These are phyloP conservation scores for Myotisia sp. DNA, from an alignment of 2,329 filamentous ascomycete genomes.

Conservation along the genomic window DNA sequence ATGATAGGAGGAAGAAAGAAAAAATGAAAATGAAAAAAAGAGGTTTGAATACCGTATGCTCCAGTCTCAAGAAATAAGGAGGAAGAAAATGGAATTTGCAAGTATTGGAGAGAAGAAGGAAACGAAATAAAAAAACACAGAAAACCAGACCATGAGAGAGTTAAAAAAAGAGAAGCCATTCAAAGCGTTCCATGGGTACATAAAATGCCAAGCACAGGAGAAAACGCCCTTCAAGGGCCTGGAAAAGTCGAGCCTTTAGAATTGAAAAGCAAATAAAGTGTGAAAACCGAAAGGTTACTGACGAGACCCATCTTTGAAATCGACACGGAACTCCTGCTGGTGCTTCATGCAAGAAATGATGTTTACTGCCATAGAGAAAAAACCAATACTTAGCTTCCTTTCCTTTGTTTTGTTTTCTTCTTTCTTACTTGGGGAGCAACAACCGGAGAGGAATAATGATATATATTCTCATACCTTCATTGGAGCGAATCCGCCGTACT, in stretches of 20 bases:
- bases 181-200: constrained; percentile 15
- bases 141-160: constrained; percentile 4
- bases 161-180: constrained; percentile 10
- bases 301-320: too few species aligned
- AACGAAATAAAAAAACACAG: constrained; percentile 2
- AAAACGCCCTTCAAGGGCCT: constrained; percentile 32
- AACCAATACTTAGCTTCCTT: too few species aligned
- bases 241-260: constrained; percentile 23
- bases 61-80: constrained; percentile 2
- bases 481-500: constrained; percentile 49
- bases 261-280: constrained; percentile 14
- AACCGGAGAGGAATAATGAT: not conserved
- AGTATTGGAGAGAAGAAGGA: constrained; percentile 1
- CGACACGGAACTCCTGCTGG: constrained; percentile 31
- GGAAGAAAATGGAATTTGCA: not conserved
- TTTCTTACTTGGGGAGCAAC: too few species aligned
- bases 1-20: constrained; percentile 3
- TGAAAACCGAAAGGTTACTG: not conserved
- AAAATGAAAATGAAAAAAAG: constrained; percentile 3
- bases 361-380: too few species aligned
- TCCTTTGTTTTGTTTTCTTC: too few species aligned
- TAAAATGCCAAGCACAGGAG: constrained; percentile 29
- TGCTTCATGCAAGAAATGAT: too few species aligned
- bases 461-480: constrained; percentile 43
- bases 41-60: constrained; percentile 14